phyloP scores from a whole-genome alignment of 306 rosid species.

The Ormosia semicastrata region DNA sequence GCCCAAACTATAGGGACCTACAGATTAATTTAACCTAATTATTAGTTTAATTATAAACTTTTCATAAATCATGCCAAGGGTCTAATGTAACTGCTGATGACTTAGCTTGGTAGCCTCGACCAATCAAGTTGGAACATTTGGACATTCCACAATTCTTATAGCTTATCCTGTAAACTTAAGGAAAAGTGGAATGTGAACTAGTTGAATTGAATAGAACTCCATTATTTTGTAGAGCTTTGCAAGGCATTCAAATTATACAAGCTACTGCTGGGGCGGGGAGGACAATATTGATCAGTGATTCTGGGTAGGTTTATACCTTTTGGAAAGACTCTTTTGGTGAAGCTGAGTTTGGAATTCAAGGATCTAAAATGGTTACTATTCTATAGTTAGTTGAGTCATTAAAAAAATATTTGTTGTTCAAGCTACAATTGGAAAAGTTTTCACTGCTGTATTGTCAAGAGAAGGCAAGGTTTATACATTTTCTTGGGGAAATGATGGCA shows the following conservation, averaged over 20 bases:
- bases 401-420: conserved; percentile 79
- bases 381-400: conserved; percentile 69
- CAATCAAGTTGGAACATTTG: conserved; percentile 57
- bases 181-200: conserved; percentile 24
- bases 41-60: too few species aligned
- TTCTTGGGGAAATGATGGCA: conserved; percentile 73
- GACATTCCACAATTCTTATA: conserved; percentile 20
- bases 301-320: conserved; percentile 68
- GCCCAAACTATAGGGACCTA: too few species aligned
- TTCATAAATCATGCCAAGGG: too few species aligned
- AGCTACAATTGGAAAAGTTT: conserved; percentile 80
- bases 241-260: conserved; percentile 72
- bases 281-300: conserved; percentile 83
- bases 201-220: conserved; percentile 37
- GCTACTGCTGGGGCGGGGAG: conserved; percentile 74
- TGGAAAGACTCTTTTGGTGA: conserved; percentile 79
- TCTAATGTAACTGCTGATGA: too few species aligned
- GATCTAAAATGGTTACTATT: conserved; percentile 43
- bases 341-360: conserved; percentile 60
- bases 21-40: too few species aligned
- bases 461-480: conserved; percentile 80
- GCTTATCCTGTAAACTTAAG: neutral
- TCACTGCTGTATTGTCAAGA: conserved; percentile 79
- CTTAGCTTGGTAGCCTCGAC: conserved; percentile 39
- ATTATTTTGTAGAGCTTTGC: conserved; percentile 67